A percentile compares a stretch with the other conserved stretches of the same genome.
Conservation (phyloP, 2,329 filamentous ascomycete genomes). For the Stachybotrys chartarum region DNA sequence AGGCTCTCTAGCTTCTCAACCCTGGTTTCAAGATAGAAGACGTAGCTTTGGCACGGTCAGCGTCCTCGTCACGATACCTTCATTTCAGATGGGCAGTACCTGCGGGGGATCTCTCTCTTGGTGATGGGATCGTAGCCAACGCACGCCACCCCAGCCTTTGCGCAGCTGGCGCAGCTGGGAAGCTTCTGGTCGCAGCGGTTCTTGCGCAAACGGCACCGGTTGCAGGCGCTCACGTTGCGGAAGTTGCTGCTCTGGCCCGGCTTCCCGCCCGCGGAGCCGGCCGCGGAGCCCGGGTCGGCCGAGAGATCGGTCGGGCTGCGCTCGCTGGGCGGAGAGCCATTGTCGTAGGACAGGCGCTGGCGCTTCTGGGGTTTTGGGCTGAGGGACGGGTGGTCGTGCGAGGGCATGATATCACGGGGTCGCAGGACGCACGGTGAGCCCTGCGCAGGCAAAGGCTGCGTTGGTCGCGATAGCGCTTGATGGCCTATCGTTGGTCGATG, state of each 20-base stretch:
- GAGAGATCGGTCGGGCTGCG: conserved; percentile 22
- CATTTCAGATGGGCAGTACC: conserved; percentile 39
- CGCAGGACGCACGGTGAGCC: conserved; percentile 12
- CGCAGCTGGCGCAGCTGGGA: conserved; percentile 84
- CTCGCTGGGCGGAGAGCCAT: conserved; percentile 31
- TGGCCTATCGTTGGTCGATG: not conserved
- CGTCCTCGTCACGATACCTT: not conserved
- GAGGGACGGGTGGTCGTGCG: conserved; percentile 45
- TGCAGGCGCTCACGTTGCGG: conserved; percentile 88
- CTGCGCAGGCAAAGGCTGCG: not conserved
- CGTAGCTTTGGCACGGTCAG: conserved; percentile 54
- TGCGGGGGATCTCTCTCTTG: conserved; percentile 89
- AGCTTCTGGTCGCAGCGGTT: conserved; percentile 92
- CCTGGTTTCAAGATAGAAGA: conserved; percentile 87
- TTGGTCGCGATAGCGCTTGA: not conserved
- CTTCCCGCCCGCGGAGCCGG: conserved; percentile 29
- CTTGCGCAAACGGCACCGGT: conserved; percentile 84
- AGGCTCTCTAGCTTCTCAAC: conserved; percentile 76
- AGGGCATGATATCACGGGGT: conserved; percentile 19
- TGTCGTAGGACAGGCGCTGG: conserved; percentile 45
- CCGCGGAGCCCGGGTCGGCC: conserved; percentile 15
- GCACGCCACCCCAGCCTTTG: conserved; percentile 85
- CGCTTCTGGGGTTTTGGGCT: conserved; percentile 49
- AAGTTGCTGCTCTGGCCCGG: conserved; percentile 59
- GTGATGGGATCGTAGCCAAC: conserved; percentile 96